Base-by-base conservation (phyloP, 371 early-diverging fungal genomes). In the Mucor irregularis region DNA sequence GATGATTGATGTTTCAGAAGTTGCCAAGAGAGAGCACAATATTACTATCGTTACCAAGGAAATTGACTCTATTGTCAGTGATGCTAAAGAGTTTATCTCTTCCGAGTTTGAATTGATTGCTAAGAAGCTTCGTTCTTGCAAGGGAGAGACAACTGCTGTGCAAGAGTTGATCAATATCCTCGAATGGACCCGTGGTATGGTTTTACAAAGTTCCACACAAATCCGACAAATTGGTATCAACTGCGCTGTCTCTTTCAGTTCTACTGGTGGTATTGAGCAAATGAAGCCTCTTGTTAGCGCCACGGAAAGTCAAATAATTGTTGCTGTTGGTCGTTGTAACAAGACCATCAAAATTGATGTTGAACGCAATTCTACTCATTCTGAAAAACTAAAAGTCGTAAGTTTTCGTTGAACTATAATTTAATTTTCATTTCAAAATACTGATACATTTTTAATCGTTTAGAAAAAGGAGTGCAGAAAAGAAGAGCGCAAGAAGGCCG, bases 121-220 rank as follows among this genome's bases (percentile, higher is more conserved):
- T 22, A 50, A 64, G 42, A 50, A 46, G 33, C 42, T 68, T 14
- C 50, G 35, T 26, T 33, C 22, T 13, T 28, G 48, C 24, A 61
- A 54, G 40, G 34, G 45, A 30, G 47, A 58, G 13, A 24, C 60
- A 14, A 16, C 58, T 34, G 54, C 40, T 29, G 35, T 48, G 21
- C 60, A 53, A 53, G 58, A 58, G 9, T 17, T 55, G 8, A 52
- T 56, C n/a, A 47, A 46, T 13, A 34, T 57, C 13, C 60, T 68
- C 34, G 57, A 64, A 49, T 68, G 69, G 69, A 60, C 69, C 30
- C 53, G 57, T 45, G 64, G 64, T 56, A 54, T 68, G 61, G 37
- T 61, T 28, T 34, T 68, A 16, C 69, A 68, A 37, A 53, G 61
- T 17, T 48, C 69, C 21, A 40, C 39, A 28, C 64, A 64, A 47